phyloP scores from a whole-genome alignment of 2,329 filamentous ascomycete genomes.

The Hymenoscyphus albidus region DNA sequence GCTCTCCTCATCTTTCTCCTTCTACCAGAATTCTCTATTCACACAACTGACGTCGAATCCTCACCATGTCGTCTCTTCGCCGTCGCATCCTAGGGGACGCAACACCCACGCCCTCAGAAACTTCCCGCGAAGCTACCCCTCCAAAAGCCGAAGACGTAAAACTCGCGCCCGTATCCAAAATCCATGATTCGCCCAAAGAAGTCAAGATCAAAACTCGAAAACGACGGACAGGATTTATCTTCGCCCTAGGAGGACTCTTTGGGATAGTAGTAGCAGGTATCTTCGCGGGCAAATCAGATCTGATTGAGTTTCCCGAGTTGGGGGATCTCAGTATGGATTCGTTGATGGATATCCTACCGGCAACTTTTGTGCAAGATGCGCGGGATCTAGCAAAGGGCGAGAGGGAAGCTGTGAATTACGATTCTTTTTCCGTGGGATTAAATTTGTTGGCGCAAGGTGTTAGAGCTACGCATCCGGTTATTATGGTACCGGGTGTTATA shows the following conservation, averaged over 20 bases:
- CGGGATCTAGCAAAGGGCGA: slow-evolving; percentile 83
- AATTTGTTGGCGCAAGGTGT: slow-evolving; percentile 80
- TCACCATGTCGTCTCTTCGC: slow-evolving; percentile 25
- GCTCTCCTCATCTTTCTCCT: neutral
- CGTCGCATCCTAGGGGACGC: slow-evolving; percentile 22
- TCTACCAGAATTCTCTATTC: neutral
- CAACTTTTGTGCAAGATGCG: slow-evolving; percentile 80
- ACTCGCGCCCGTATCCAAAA: slow-evolving; percentile 48
- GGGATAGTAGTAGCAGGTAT: slow-evolving; percentile 85
- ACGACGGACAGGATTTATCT: slow-evolving; percentile 75
- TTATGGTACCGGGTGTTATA: slow-evolving; percentile 98
- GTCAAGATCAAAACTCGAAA: slow-evolving; percentile 36
- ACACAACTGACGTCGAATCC: neutral
- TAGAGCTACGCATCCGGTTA: slow-evolving; percentile 76
- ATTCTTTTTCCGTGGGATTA: slow-evolving; percentile 87
- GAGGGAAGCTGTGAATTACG: slow-evolving; percentile 82
- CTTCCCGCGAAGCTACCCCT: slow-evolving; percentile 21
- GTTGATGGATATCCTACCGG: slow-evolving; percentile 81
- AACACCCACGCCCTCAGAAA: slow-evolving; percentile 14
- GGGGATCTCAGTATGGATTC: slow-evolving; percentile 77
- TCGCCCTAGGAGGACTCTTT: slow-evolving; percentile 83
- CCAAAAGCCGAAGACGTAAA: slow-evolving; percentile 42
- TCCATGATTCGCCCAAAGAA: slow-evolving; percentile 28
- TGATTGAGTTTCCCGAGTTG: slow-evolving; percentile 73
- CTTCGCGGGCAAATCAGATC: slow-evolving; percentile 83